Evolutionary conservation across 805 yeast genomes (phyloP), one percentile per base, ranked within the genome.

Genomic region (Kuraishia cidri): DNA sequence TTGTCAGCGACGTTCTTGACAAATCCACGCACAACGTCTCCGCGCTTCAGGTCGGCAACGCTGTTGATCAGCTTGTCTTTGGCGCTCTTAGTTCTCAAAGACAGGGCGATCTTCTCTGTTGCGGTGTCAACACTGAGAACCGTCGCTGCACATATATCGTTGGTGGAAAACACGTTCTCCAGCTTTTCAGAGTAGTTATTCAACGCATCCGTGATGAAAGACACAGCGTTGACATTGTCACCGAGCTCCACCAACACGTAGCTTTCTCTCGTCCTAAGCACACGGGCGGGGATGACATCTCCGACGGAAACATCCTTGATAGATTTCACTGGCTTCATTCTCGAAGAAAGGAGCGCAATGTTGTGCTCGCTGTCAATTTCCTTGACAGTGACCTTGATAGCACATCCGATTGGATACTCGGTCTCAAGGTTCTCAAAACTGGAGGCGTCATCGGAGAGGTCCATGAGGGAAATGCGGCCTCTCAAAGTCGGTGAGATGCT

Each of bases 1-100:
- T 75, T 70, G 43, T 80, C 78, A 10, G 82, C 72, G 30, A 87
- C 69, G 39, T 75, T 75, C 48, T 77, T 80, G 34, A 90, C 72
- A 42, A 79, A 80, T n/a, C 95, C 97, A 42, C 76, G 71, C 27
- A 88, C 77, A 46, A 85, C 66, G 37, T 75, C 79, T 26, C 94
- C 95, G 35, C 72, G 66, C 31, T 62, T 58, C 37, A 87, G 48
- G 41, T 82, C 88, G 4, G 62, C 51, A 25, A 64, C 48, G 3
- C 75, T 50, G 6, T 47, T 47, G 26, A 82, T 66, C 5, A 56
- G 46, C 44, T 64, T 72, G 44, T 79, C 80, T 34, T 57, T 62
- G 9, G 76, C 64, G n/a, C 55, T 54, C 5, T 52, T 48, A 12
- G 72, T 60, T 42, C 94, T 69, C 40, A 85, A 60, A 1, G 85